These are phyloP conservation scores for Colletotrichum chrysophilum DNA, from an alignment of 2,329 filamentous ascomycete species.

Conservation along the genomic window DNA sequence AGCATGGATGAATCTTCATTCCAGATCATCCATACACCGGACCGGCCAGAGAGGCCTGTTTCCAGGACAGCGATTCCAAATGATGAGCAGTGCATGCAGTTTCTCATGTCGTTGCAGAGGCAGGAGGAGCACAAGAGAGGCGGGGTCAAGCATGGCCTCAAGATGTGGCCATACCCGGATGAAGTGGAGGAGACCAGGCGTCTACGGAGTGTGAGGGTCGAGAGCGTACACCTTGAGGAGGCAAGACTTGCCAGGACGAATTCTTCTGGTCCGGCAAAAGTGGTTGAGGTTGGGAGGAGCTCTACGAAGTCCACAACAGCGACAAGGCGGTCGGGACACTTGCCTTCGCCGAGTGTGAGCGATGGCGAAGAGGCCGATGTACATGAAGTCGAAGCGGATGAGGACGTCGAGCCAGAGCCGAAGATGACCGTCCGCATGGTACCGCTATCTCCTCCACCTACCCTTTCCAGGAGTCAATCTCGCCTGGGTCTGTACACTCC, in stretches of 20 bases:
- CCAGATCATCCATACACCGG: conserved; percentile 18
- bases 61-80: conserved; percentile 18
- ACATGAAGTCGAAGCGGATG: not conserved
- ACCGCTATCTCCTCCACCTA: conserved; percentile 3
- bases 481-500: not conserved
- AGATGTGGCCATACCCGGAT: conserved; percentile 11
- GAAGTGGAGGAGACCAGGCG: conserved; percentile 2
- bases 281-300: conserved; percentile 19
- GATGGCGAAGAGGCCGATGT: not conserved
- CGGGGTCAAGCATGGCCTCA: not conserved
- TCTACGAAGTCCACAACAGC: conserved; percentile 5
- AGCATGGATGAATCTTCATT: conserved; percentile 3
- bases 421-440: not conserved
- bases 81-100: conserved; percentile 24
- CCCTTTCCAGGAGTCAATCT: not conserved
- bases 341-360: not conserved
- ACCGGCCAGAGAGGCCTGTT: conserved; percentile 16
- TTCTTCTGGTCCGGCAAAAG: conserved; percentile 2
- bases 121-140: conserved; percentile 14
- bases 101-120: conserved; percentile 18
- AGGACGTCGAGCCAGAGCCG: not conserved
- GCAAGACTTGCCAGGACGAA: conserved; percentile 17
- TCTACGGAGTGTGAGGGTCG: conserved; percentile 1
- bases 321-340: not conserved
- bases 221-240: conserved; percentile 17